Base-by-base conservation (phyloP, 129 eudicot species). In the Calendula officinalis region DNA sequence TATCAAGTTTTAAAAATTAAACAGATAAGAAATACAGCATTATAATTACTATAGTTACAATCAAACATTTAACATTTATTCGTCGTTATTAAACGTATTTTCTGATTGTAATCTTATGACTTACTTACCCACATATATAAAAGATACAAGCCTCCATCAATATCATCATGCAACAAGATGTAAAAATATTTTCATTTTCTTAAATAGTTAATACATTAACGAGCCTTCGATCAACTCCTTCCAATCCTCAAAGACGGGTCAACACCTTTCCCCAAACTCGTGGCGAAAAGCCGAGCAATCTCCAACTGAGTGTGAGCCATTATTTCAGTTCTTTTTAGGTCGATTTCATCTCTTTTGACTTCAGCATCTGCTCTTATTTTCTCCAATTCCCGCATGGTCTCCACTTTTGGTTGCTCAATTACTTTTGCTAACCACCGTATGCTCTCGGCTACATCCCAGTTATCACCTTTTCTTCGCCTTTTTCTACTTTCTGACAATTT, bases 291-390 rank as follows among this genome's bases (percentile, higher is more conserved):
- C 83, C 77, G 75, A 38, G 98, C 98, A 60, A 91, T 91, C 78
- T 91, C 90, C 62, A 91, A 70, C 50, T 91, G 98, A 8, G 98
- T 91, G 46, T 84, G 90, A 3, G 98, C 96, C 30, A 91, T 82
- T 35, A 91, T 91, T 78, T 91, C 90, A 0, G 98, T 91, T 69
- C 94, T 62, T 49, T 80, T 87, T 8, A 91, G 81, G 52, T 91
- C 98, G 57, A 91, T 79, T 75, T 91, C 98, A 1, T 88, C 85
- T 67, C 98, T 87, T 66, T 82, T 91, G 5, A 73, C 80, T 27
- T 91, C 98, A 4, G 90, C 85, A 47, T 91, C 98, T 0, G 78
- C 96, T 56, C 96, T 72, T 83, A 84, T 82, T 52, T 77, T 84
- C 75, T 85, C 96, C 14, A 85, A 4, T 66, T 88, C 96, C 15